Conservation (phyloP, 441 rosid species). For the Erodium texanum region DNA sequence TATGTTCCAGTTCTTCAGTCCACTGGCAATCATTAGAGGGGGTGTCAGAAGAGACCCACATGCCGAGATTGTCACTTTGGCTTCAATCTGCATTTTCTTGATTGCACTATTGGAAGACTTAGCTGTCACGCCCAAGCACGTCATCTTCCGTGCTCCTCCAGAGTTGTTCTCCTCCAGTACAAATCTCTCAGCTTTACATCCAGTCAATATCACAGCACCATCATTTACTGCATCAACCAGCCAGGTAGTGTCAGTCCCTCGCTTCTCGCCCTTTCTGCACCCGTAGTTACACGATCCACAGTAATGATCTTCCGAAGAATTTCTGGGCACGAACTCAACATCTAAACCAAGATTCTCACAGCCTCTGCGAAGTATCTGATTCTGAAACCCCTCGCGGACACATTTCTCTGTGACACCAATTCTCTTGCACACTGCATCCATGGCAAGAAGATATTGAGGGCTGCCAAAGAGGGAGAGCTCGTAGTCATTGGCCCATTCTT, state of each 20-base stretch:
- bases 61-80: constrained; percentile 67
- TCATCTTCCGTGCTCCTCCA: constrained; percentile 32
- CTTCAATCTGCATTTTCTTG: constrained; percentile 49
- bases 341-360: constrained; percentile 56
- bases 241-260: constrained; percentile 76
- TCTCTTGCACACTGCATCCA: constrained; percentile 62
- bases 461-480: constrained; percentile 39
- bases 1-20: constrained; percentile 57
- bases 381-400: constrained; percentile 55
- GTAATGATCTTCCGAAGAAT: constrained; percentile 67
- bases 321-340: constrained; percentile 43
- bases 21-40: constrained; percentile 66
- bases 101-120: constrained; percentile 29
- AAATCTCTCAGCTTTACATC: constrained; percentile 71
- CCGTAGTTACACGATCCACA: constrained; percentile 86
- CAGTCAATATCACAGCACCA: constrained; percentile 65
- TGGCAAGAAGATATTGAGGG: constrained; percentile 44
- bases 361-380: constrained; percentile 64
- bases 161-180: constrained; percentile 32
- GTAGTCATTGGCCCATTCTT: constrained; percentile 58
- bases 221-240: constrained; percentile 62
- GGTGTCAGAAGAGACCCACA: constrained; percentile 79
- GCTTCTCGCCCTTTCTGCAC: constrained; percentile 69
- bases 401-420: constrained; percentile 64
- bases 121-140: constrained; percentile 63